Conservation (phyloP, 2,329 filamentous ascomycete genomes). For the Claviceps sp. region DNA sequence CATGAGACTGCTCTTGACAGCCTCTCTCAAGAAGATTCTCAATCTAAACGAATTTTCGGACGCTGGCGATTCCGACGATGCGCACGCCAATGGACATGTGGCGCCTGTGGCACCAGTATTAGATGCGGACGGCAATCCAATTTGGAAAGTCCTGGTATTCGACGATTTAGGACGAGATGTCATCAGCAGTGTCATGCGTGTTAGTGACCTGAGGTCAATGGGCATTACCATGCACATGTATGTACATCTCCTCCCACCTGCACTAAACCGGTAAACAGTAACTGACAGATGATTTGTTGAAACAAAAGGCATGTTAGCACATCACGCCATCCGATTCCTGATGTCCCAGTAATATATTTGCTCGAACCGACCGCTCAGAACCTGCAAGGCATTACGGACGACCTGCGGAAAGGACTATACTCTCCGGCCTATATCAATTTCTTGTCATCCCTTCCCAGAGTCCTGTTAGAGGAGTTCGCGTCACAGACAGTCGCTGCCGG, state of each 20-base stretch:
- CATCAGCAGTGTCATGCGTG: constrained; percentile 87
- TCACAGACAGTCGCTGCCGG: constrained; percentile 71
- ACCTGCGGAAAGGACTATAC: constrained; percentile 79
- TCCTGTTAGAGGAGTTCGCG: constrained; percentile 88
- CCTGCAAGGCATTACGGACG: constrained; percentile 67
- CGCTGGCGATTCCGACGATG: constrained; percentile 47
- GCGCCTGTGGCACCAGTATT: constrained; percentile 66
- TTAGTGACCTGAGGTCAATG: constrained; percentile 83
- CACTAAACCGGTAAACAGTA: not conserved
- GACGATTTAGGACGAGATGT: constrained; percentile 86
- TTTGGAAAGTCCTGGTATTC: constrained; percentile 97
- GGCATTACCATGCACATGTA: constrained; percentile 96
- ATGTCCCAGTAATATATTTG: constrained; percentile 94
- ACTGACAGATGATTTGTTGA: not conserved
- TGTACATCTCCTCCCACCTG: constrained; percentile 10
- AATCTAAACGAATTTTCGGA: constrained; percentile 73
- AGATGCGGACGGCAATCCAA: constrained; percentile 76
- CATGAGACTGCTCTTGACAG: constrained; percentile 29
- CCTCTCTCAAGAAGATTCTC: constrained; percentile 86
- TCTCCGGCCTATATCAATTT: constrained; percentile 95
- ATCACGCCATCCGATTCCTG: constrained; percentile 77
- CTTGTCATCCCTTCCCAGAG: constrained; percentile 79
- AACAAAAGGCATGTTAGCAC: constrained; percentile 59
- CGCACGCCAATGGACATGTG: constrained; percentile 48
- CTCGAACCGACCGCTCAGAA: constrained; percentile 78